Conservation (phyloP, 257 asterid species). For the Nicotiana tomentosiformis region DNA sequence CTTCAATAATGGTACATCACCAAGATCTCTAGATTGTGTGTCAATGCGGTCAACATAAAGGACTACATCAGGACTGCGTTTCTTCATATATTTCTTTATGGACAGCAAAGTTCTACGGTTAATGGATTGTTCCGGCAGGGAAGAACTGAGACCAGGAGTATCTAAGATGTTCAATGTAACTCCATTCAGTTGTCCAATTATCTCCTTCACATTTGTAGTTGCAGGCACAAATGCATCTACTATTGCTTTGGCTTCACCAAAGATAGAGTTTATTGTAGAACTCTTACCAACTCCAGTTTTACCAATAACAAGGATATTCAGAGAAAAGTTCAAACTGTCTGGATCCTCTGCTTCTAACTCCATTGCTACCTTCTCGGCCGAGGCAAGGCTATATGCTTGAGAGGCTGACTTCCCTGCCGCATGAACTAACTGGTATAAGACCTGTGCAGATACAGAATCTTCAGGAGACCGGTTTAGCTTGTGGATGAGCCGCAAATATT, state of each 20-base stretch:
- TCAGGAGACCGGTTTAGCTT: conserved; percentile 38
- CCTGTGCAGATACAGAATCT: conserved; percentile 41
- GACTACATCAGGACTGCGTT: conserved; percentile 63
- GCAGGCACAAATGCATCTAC: conserved; percentile 64
- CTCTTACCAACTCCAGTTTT: conserved; percentile 96
- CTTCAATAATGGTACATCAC: conserved; percentile 54
- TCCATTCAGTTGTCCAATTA: conserved; percentile 42
- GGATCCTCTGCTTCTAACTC: conserved; percentile 38
- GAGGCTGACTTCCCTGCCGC: conserved; percentile 33
- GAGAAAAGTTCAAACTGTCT: conserved; percentile 23
- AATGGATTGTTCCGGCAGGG: conserved; percentile 37
- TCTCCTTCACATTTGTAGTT: conserved; percentile 46
- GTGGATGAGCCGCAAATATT: conserved; percentile 43
- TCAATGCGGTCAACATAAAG: conserved; percentile 78
- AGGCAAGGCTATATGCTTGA: conserved; percentile 26
- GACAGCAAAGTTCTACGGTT: conserved; percentile 45
- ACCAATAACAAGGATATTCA: conserved; percentile 67
- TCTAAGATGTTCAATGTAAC: conserved; percentile 59
- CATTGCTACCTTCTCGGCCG: conserved; percentile 28
- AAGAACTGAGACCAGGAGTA: conserved; percentile 76
- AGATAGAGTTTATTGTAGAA: conserved; percentile 81
- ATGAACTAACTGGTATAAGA: conserved; percentile 32
- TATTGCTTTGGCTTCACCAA: conserved; percentile 44
- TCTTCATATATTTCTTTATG: conserved; percentile 50
- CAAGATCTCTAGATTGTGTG: conserved; percentile 25